Evolutionary conservation across 2,329 filamentous ascomycete species (phyloP).

Genomic region (Dactylellina leptospora): DNA sequence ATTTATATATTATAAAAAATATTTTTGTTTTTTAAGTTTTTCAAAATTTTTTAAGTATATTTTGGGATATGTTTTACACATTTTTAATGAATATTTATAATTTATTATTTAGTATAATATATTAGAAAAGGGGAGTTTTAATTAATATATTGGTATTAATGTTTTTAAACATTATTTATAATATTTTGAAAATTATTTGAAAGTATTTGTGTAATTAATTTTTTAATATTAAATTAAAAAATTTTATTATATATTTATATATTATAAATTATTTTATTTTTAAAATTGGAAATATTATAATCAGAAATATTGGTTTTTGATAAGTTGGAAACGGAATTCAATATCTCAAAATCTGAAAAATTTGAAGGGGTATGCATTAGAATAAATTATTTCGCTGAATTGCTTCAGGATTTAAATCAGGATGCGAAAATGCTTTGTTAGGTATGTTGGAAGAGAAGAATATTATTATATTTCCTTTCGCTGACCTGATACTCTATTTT

Average conservation of each 20-base stretch:
- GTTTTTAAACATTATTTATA: not conserved
- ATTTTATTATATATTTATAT: not conserved
- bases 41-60: not conserved
- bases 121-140: not conserved
- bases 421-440: too few relatives aligned
- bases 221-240: not conserved
- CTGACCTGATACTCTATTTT: too few relatives aligned
- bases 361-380: too few relatives aligned
- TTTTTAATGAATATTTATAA: not conserved
- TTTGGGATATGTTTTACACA: too few relatives aligned
- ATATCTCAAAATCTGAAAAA: too few relatives aligned
- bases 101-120: not conserved
- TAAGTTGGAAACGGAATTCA: too few relatives aligned
- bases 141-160: not conserved
- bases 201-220: not conserved
- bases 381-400: too few relatives aligned
- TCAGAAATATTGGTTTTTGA: too few relatives aligned
- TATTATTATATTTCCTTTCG: too few relatives aligned
- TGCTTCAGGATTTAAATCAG: too few relatives aligned
- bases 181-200: not conserved
- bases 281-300: not conserved
- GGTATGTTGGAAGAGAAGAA: too few relatives aligned
- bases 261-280: not conserved
- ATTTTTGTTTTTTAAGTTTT: not conserved
- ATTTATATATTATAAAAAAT: not conserved